Conservation (phyloP, 2,329 filamentous ascomycete genomes). For the Emericellopsis atlantica region DNA sequence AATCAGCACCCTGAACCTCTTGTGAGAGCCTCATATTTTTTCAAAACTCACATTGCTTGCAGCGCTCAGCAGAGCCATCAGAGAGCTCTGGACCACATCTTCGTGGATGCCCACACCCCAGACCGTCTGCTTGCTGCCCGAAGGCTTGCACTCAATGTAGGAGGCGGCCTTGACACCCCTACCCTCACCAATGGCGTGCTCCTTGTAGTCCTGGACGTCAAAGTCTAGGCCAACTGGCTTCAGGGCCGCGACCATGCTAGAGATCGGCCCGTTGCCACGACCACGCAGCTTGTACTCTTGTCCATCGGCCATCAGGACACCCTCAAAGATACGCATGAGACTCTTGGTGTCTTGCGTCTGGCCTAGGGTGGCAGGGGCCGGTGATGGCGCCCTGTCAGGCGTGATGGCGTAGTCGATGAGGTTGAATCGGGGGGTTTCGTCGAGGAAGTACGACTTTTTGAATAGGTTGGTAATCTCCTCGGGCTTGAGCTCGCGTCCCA, state of each 20-base stretch:
- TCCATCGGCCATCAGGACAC: slow-evolving; percentile 72
- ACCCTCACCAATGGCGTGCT: slow-evolving; percentile 78
- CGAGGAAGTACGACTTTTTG: slow-evolving; percentile 75
- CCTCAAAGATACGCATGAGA: slow-evolving; percentile 70
- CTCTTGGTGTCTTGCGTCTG: slow-evolving; percentile 68
- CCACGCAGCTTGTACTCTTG: slow-evolving; percentile 68
- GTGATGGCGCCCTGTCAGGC: slow-evolving; percentile 67
- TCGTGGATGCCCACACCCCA: slow-evolving; percentile 91
- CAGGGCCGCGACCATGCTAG: slow-evolving; percentile 73
- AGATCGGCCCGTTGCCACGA: slow-evolving; percentile 81
- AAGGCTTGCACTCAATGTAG: slow-evolving; percentile 77
- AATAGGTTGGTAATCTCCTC: slow-evolving; percentile 82
- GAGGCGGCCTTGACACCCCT: slow-evolving; percentile 84
- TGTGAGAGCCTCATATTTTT: slow-evolving; percentile 43
- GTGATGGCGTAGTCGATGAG: slow-evolving; percentile 87
- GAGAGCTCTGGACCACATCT: slow-evolving; percentile 79
- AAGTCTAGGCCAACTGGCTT: slow-evolving; percentile 69
- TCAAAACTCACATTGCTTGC: slow-evolving; percentile 63
- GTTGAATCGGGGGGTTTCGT: slow-evolving; percentile 70
- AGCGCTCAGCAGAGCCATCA: slow-evolving; percentile 75
- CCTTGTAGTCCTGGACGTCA: slow-evolving; percentile 90
- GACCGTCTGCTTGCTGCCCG: slow-evolving; percentile 55
- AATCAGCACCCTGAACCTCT: background rate
- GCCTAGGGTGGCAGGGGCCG: slow-evolving; percentile 58
- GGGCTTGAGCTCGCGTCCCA: slow-evolving; percentile 73